phyloP scores from a whole-genome alignment of 129 eudicot species.

The Rutidosis leptorrhynchoides region DNA sequence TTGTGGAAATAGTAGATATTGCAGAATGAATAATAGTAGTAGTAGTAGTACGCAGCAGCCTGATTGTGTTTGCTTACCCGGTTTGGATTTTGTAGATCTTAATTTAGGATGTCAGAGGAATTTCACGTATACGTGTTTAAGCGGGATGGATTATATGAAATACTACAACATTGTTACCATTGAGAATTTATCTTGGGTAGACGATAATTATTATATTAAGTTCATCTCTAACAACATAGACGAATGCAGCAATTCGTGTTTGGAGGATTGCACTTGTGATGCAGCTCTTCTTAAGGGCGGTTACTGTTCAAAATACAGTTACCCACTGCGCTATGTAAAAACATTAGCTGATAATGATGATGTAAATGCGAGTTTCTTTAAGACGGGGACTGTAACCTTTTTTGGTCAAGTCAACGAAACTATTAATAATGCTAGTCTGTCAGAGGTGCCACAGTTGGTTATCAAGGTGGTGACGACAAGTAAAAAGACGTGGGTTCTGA shows the following conservation, averaged over 20 bases:
- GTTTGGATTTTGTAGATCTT: conserved; percentile 11
- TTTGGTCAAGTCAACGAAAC: neutral
- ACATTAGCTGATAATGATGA: neutral
- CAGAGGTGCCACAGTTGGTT: neutral
- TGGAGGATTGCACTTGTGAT: conserved; percentile 40
- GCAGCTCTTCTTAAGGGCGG: neutral
- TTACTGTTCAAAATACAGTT: conserved; percentile 26
- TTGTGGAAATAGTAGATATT: conserved; percentile 34
- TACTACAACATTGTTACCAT: conserved; percentile 2
- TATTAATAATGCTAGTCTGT: neutral
- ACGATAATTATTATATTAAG: neutral
- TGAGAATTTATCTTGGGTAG: conserved; percentile 1
- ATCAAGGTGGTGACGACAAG: neutral
- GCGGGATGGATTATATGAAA: conserved; percentile 9
- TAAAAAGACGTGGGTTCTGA: conserved; percentile 31
- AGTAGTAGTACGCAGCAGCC: neutral
- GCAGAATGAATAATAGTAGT: conserved; percentile 18
- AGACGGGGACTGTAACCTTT: conserved; percentile 13
- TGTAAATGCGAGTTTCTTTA: conserved; percentile 7
- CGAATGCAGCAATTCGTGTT: conserved; percentile 30
- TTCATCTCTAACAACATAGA: neutral
- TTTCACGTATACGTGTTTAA: conserved; percentile 23
- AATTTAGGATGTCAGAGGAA: conserved; percentile 29
- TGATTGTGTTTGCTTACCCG: conserved; percentile 34
- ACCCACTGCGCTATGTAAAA: conserved; percentile 27